phyloP scores from a whole-genome alignment of 129 eudicot species.

The Pseudognaphalium luteoalbum region DNA sequence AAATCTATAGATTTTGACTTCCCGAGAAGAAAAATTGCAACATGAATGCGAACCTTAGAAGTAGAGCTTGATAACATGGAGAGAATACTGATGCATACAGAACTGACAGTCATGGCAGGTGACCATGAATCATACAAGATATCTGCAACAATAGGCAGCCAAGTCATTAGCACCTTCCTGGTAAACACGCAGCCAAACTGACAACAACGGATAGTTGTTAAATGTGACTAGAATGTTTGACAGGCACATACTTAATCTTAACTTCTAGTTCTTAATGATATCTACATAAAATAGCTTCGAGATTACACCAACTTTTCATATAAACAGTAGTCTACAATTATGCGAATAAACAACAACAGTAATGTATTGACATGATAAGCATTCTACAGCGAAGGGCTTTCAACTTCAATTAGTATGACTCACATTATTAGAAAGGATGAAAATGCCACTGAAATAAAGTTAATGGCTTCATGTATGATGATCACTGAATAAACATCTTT shows the following conservation, averaged over 20 bases:
- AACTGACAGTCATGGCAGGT: slow-evolving; percentile 87
- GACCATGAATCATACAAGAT: slow-evolving; percentile 89
- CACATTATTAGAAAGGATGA: not conserved
- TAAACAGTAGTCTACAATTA: not conserved
- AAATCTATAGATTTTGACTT: not conserved
- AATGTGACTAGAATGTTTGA: not conserved
- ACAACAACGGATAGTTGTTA: not conserved
- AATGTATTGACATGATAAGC: not conserved
- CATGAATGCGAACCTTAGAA: slow-evolving; percentile 46
- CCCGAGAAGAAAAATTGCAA: not conserved
- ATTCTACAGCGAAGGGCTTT: not conserved
- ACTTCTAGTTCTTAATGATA: not conserved
- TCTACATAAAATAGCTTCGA: not conserved
- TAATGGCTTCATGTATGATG: not conserved
- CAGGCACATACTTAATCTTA: not conserved
- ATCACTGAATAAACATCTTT: not conserved
- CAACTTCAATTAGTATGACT: not conserved
- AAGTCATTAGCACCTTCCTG: not conserved
- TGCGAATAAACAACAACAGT: not conserved
- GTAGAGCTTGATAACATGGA: slow-evolving; percentile 85
- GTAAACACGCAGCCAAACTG: not conserved
- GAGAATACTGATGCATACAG: slow-evolving; percentile 77
- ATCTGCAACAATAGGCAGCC: slow-evolving; percentile 44
- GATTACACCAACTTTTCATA: not conserved
- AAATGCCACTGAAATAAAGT: not conserved